Conservation (phyloP, 345 rosid genomes). For the Noccaea caerulescens region DNA sequence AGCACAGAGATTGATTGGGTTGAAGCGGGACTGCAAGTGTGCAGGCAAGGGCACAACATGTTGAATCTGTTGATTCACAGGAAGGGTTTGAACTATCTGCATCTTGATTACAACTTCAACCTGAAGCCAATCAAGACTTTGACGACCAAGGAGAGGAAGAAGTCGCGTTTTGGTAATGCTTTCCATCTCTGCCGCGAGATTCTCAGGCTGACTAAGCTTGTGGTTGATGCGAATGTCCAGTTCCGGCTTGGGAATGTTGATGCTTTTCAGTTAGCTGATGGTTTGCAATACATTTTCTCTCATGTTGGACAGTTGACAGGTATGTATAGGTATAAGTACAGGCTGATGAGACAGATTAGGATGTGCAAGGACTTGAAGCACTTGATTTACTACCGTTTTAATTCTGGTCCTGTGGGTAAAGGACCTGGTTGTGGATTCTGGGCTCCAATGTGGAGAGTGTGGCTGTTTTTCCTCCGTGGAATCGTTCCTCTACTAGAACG, state of each 20-base stretch:
- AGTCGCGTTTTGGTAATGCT: slow-evolving; percentile 90
- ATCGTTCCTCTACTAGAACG: slow-evolving; percentile 85
- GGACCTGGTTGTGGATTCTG: slow-evolving; percentile 96
- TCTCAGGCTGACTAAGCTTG: slow-evolving; percentile 82
- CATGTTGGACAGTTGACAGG: slow-evolving; percentile 95
- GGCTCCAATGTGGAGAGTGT: slow-evolving; percentile 97
- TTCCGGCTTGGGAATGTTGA: slow-evolving; percentile 89
- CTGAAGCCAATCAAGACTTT: slow-evolving; percentile 89
- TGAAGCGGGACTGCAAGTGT: slow-evolving; percentile 92
- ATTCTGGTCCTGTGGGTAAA: slow-evolving; percentile 89
- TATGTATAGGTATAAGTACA: slow-evolving; percentile 87
- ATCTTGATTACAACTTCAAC: slow-evolving; percentile 87
- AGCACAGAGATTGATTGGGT: slow-evolving; percentile 93
- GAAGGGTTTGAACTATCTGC: slow-evolving; percentile 82
- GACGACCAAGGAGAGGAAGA: slow-evolving; percentile 87
- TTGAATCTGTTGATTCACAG: slow-evolving; percentile 85
- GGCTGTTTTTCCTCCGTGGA: slow-evolving; percentile 90
- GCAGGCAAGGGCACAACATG: slow-evolving; percentile 93
- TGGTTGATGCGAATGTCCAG: slow-evolving; percentile 89
- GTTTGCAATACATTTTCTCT: slow-evolving; percentile 83
- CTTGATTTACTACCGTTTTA: slow-evolving; percentile 82
- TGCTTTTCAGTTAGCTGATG: slow-evolving; percentile 92
- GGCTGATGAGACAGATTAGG: slow-evolving; percentile 87
- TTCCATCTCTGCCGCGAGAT: slow-evolving; percentile 95
- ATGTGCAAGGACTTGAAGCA: slow-evolving; percentile 95